Evolutionary conservation across 1,284 basidiomycete species (phyloP), one percentile per base, ranked within the genome.

Genomic region (Takashimella tepidaria): DNA sequence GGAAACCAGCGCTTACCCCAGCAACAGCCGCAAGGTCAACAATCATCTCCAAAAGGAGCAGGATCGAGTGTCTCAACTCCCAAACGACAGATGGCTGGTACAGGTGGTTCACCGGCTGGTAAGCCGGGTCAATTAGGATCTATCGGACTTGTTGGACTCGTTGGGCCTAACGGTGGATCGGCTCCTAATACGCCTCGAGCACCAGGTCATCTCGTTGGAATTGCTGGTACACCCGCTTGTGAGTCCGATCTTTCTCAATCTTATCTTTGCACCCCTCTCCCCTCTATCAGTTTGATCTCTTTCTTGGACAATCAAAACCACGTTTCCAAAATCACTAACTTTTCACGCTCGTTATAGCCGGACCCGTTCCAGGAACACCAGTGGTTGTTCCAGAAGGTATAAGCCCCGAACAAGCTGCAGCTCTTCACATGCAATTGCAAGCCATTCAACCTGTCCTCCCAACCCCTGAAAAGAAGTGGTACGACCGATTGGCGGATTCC

Each of bases 401-500:
- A 21, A 64, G 66, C 3, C 62, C 68, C 8, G 72, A 75, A 47
- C 75, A 75, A 56, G 68, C 72, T 4, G 66, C 64, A 6, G 61
- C 67, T 22, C 49, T 75, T 8, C 68, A 70, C 27, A 61, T 67
- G 61, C 73, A 74, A 47, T 63, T 70, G 61, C 64, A 68, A 41
- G 60, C 64, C 25, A 68, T 73, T 37, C 70, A 71, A 47, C 72
- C 73, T 24, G 64, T 75, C 8, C 61, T 76, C 66, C 74, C 84
- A 16, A 80, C 84, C 0, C 82, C 84, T 8, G 83, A 83, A 55
- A 90, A 89, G 68, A 83, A 83, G 59, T 91, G 89, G 89, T 91
- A 86, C 63, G 91, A 93, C 77, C 87, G 89, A 60, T 74, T 93
- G 13, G 90, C 89, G 0, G 92, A 92, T 68, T 85, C 84, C 6